Percentiles rank a stretch among this genome's conserved stretches.
phyloP scores from a whole-genome alignment of 108 stramenopile genomes.

The Fragilariopsis cylindrus region DNA sequence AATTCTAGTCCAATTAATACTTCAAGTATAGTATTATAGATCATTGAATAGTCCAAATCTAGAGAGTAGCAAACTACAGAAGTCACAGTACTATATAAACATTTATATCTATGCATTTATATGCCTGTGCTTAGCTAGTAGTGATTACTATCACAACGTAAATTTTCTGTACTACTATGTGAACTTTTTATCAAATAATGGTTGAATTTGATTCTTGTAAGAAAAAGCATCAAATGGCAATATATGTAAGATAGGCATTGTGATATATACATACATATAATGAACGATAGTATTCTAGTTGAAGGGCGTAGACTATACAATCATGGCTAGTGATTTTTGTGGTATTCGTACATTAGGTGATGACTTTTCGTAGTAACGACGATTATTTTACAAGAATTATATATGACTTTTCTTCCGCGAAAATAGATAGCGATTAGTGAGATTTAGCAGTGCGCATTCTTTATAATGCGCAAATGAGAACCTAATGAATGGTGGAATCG shows the following conservation, averaged over 20 bases:
- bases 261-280: too few species aligned
- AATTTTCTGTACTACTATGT: too few species aligned
- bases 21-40: too few species aligned
- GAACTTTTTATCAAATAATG: too few species aligned
- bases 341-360: too few species aligned
- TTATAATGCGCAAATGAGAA: not conserved
- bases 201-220: too few species aligned
- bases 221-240: too few species aligned
- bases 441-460: slow-evolving; percentile 7
- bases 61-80: not conserved
- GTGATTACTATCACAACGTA: too few species aligned
- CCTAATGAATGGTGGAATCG: slow-evolving; percentile 9
- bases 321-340: slow-evolving; percentile 2
- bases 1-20: too few species aligned
- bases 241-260: too few species aligned
- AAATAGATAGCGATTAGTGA: not conserved
- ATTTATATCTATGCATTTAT: not conserved
- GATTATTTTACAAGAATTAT: slow-evolving; percentile 1
- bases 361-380: not conserved
- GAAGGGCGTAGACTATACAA: not conserved
- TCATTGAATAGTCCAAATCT: not conserved
- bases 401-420: not conserved
- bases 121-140: too few species aligned
- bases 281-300: too few species aligned
- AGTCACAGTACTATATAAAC: not conserved